phyloP scores from a whole-genome alignment of 1,284 basidiomycete genomes.

The Ustilago nuda region DNA sequence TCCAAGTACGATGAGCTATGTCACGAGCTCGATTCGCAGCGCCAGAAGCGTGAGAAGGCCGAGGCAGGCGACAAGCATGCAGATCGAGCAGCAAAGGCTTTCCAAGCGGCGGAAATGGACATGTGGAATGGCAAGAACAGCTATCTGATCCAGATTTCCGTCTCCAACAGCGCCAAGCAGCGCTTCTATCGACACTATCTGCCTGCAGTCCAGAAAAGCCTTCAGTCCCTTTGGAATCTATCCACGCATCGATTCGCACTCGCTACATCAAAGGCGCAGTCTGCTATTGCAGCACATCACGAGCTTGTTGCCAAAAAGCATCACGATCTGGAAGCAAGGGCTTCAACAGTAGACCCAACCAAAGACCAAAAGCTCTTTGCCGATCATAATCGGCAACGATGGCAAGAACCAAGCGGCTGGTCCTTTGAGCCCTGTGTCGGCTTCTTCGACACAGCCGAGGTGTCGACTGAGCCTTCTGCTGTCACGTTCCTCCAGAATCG shows the following conservation, averaged over 20 bases:
- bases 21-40: slow-evolving; percentile 49
- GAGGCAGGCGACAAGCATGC: slow-evolving; percentile 49
- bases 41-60: slow-evolving; percentile 54
- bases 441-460: slow-evolving; percentile 59
- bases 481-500: slow-evolving; percentile 53
- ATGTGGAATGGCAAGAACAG: slow-evolving; percentile 59
- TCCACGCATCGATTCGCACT: slow-evolving; percentile 34
- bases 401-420: slow-evolving; percentile 51
- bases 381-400: slow-evolving; percentile 51
- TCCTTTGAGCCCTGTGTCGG: slow-evolving; percentile 56
- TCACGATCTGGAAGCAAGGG: slow-evolving; percentile 20
- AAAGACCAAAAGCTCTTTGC: slow-evolving; percentile 47
- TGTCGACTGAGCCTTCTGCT: slow-evolving; percentile 44
- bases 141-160: slow-evolving; percentile 53
- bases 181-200: slow-evolving; percentile 51
- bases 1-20: slow-evolving; percentile 59
- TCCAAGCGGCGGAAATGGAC: slow-evolving; percentile 45
- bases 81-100: slow-evolving; percentile 51
- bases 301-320: slow-evolving; percentile 29
- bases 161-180: slow-evolving; percentile 49
- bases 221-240: slow-evolving; percentile 54
- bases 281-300: slow-evolving; percentile 28
- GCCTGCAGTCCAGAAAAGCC: slow-evolving; percentile 39
- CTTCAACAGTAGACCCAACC: slow-evolving; percentile 22
- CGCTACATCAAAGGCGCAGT: slow-evolving; percentile 20